Base-by-base conservation (phyloP, 202 grass and related monocot species). In the Miscanthus sacchariflorus region DNA sequence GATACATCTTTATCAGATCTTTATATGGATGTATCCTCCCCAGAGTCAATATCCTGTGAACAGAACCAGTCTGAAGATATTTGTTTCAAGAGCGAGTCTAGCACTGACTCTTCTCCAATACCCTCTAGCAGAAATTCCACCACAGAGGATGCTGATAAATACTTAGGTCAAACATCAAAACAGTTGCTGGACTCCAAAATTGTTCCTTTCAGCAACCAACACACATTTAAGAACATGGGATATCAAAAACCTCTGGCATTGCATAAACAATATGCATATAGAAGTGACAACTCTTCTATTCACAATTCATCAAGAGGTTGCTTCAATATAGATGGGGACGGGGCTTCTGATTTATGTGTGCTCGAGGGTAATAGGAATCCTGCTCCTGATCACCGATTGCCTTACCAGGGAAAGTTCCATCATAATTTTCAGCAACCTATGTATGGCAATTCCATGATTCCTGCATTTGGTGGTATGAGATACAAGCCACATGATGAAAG, bases 41-140 rank as follows among this genome's bases (percentile, higher is more conserved):
- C 79, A 76, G 90, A 84, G 2, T 88, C 85, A 2, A 70, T 84
- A 79, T 87, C 87, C 40, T 87, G 28, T 38, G 94, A 91, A 36
- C 84, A 85, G 84, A 93, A 81, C 72, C 85, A 79, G 84, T 70
- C 81, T 75, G 89, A 90, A 85, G 90, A 90, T 84, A 59, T 90
- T 68, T 88, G 65, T 91, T 91, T 93, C 39, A 90, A 89, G 80
- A 83, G 94, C 49, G 94, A 92, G 79, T 99, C 97, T 84, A 99
- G 97, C 86, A 97, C 95, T 14, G 97, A 97, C 73, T 99, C 97
- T 69, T 97, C 94, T 86, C 95, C 97, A 59, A 72, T 95, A 59
- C 94, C 95, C 33, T 93, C 91, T 46, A 99, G 83, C 78, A 90
- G 90, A 95, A 99, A 97, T 78, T 97, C 89, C 69, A 85, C 85